Evolutionary conservation across 1,139 yeast genomes (phyloP).

Genomic region (Dujonia santamariae): DNA sequence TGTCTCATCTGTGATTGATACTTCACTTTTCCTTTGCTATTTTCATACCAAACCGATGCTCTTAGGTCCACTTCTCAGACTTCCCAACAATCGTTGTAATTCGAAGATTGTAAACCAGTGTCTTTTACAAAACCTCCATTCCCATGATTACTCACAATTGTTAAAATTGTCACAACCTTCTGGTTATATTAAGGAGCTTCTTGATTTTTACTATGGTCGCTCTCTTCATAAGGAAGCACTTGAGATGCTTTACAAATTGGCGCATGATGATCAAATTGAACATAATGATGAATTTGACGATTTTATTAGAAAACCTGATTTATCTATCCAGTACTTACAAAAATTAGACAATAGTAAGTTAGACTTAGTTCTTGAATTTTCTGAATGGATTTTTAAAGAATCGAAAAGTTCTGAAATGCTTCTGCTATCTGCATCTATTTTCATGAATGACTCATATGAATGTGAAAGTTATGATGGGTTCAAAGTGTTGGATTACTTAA

Average conservation of each 20-base stretch:
- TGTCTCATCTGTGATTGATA: conserved; percentile 61
- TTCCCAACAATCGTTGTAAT: conserved; percentile 71
- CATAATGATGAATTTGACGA: conserved; percentile 23
- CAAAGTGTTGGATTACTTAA: conserved; percentile 51
- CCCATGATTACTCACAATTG: conserved; percentile 12
- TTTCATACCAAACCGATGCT: conserved; percentile 63
- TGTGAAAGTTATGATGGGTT: conserved; percentile 56
- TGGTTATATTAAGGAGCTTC: conserved; percentile 60
- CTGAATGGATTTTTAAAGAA: conserved; percentile 51
- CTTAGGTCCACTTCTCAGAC: conserved; percentile 78
- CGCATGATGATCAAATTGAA: conserved; percentile 23
- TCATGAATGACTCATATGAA: conserved; percentile 64
- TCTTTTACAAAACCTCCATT: conserved; percentile 35
- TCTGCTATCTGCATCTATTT: conserved; percentile 36
- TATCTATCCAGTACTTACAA: conserved; percentile 65
- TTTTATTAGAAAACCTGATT: conserved; percentile 39
- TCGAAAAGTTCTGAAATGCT: not conserved
- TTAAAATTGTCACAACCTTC: conserved; percentile 1
- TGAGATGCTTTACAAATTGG: conserved; percentile 45
- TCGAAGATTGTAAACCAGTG: conserved; percentile 57
- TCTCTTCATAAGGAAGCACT: conserved; percentile 67
- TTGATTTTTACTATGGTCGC: conserved; percentile 74
- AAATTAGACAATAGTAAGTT: conserved; percentile 51
- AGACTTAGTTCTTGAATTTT: conserved; percentile 56
- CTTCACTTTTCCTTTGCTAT: conserved; percentile 76